Evolutionary conservation across 2,329 filamentous ascomycete species (phyloP), one percentile per base, ranked within the genome.

Genomic region (Coniella vitis): DNA sequence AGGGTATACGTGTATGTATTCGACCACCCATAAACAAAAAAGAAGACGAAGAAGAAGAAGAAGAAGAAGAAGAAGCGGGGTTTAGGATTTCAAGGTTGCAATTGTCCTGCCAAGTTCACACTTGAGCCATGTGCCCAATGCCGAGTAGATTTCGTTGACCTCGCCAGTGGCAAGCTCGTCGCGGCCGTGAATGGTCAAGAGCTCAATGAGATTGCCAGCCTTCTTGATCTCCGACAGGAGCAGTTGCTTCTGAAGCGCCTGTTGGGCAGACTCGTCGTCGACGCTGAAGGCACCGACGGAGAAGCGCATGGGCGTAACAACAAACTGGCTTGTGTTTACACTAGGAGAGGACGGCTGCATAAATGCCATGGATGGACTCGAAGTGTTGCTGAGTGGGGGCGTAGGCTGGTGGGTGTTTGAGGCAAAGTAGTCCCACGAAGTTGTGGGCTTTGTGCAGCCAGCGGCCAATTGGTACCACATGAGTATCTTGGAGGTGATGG

Each of bases 401-500:
- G 51, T 50, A n/a, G 50, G 47, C 36, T 51, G 49, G 16, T 31
- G 31, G 42, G 29, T 35, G 25, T 50, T 42, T 19, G 42, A 42
- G 25, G 50, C 38, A 29, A 53, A 47, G 50, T 45, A 47, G 41
- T 53, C 50, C 50, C 50, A 53, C 19, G 49, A 31, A 29, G 41
- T 49, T 16, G 34, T 43, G 38, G 43, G 35, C 29, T 22, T 50
- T 22, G 47, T 42, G 43, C 50, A 53, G 16, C 50, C 50, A 21
- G 50, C 47, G 4, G 47, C 50, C 34, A 53, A 47, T 42, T 53
- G 50, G 43, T 53, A 53, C 47, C 50, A 50, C 50, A 53, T 53
- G 38, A 53, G 50, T 38, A 53, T 49, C 50, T 53, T 53, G 42
- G 50, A 53, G 10, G 47, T 53, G 50, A 53, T 53, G 38, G 47